Conservation (phyloP, 2,329 filamentous ascomycete species). For the Colletotrichum australisinense region DNA sequence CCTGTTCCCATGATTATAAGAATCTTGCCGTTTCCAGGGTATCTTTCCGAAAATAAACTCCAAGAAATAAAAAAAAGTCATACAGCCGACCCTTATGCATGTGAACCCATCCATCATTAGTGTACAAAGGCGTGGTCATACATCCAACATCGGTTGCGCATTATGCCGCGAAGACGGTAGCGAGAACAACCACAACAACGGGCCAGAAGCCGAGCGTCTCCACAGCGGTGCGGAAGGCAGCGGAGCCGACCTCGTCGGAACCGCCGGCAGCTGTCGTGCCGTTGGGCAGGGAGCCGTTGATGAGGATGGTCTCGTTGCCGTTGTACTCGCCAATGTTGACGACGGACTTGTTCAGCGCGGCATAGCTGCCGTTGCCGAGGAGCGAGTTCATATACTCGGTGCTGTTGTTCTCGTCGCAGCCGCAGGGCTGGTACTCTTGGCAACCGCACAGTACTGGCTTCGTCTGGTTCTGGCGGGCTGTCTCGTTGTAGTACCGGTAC, state of each 20-base stretch:
- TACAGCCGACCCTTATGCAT: not conserved
- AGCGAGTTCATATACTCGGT: conserved; percentile 68
- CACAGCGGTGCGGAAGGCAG: conserved; percentile 44
- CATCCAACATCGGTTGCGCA: not conserved
- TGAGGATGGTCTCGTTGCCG: conserved; percentile 71
- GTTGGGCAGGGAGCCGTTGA: conserved; percentile 82
- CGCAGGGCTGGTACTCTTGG: conserved; percentile 60
- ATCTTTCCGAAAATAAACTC: not conserved
- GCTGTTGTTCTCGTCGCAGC: conserved; percentile 58
- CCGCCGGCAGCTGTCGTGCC: conserved; percentile 64
- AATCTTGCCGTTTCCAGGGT: not conserved
- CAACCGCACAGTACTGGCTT: conserved; percentile 73
- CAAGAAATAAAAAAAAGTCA: not conserved
- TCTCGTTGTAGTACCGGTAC: conserved; percentile 64
- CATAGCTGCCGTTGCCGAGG: conserved; percentile 68
- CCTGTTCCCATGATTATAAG: not conserved
- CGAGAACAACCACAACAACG: conserved; percentile 54
- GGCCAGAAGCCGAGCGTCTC: conserved; percentile 63
- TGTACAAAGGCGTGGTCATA: conserved; percentile 1
- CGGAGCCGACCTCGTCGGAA: conserved; percentile 50
- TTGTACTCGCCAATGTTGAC: conserved; percentile 64
- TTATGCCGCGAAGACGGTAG: conserved; percentile 57
- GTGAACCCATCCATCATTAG: not conserved
- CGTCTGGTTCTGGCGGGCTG: conserved; percentile 63
- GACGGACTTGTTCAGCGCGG: conserved; percentile 68